Base-by-base conservation (phyloP, 495 filamentous ascomycete genomes). In the Neurospora sublineolata region DNA sequence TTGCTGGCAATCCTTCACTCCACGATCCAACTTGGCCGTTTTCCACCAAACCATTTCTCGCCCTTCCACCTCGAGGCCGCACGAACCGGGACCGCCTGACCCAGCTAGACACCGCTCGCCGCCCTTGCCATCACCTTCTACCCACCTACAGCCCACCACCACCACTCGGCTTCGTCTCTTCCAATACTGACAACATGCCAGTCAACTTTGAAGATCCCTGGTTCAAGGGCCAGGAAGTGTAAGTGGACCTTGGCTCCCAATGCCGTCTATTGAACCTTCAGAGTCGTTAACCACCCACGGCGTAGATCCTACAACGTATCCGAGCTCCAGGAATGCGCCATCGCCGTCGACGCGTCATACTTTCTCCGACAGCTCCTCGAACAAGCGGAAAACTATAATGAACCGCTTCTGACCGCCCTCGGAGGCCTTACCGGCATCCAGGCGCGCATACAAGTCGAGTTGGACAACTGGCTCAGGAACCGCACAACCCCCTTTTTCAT, bases 331-430 rank as follows among this genome's bases (percentile, higher is more conserved):
- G 91, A 89, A 74, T 85, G 87, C 44, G 85, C 89, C 33, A 85
- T 97, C 74, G 93, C 90, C 74, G 90, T 99, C 74, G 96, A 99
- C 84, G 95, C 94, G 41, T 88, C 91, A 37, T 89, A 95, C 81
- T 99, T 94, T 82, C 87, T 98, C 69, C 52, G 52, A 64, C 85
- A 89, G 75, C 89, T 89, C 10, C 85, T 95, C 69, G 87, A 94
- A 76, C 86, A 87, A 77, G 85, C 88, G 69, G 80, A 85, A 60
- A 87, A 88, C 36, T 86, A 86, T 44, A 90, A 90, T 70, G 96
- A 99, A 76, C 93, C 94, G 30, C 88, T 99, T 23, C 86, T 98
- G 37, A 86, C 93, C 67, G 96, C 96, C 23, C 87, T 98, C 18
- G 96, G 94, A 36, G 96, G 96, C 64, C 86, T 92, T 71, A 94